These are phyloP conservation scores for Polyporus tsugae DNA, from an alignment of 1,284 basidiomycete species.

Conservation along the genomic window DNA sequence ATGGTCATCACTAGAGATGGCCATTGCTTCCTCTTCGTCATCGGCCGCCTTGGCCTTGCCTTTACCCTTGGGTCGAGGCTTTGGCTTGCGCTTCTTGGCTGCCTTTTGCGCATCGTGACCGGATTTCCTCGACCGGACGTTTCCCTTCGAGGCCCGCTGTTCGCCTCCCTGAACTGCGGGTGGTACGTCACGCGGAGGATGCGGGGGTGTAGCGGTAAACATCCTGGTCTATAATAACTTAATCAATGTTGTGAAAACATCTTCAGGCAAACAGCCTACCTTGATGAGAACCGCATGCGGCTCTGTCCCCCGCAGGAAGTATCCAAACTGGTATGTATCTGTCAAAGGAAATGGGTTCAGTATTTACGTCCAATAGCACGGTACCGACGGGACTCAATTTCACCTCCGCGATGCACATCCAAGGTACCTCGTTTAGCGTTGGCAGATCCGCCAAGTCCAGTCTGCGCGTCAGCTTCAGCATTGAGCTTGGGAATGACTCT, in stretches of 20 bases:
- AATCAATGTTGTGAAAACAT: not conserved
- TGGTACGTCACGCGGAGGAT: constrained; percentile 33
- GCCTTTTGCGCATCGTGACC: constrained; percentile 27
- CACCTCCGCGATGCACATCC: constrained; percentile 80
- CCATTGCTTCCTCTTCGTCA: constrained; percentile 36
- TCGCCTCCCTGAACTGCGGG: constrained; percentile 15
- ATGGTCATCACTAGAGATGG: constrained; percentile 40
- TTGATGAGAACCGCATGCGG: constrained; percentile 80
- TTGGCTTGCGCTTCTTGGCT: constrained; percentile 51
- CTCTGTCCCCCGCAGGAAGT: constrained; percentile 80
- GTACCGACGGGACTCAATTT: no score
- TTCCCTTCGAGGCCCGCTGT: constrained; percentile 18
- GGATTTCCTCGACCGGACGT: constrained; percentile 10
- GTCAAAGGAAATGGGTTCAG: not conserved
- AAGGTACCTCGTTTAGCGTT: constrained; percentile 67
- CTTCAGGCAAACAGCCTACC: constrained; percentile 45
- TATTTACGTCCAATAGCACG: not conserved
- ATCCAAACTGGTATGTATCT: constrained; percentile 85
- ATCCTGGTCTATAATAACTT: constrained; percentile 53
- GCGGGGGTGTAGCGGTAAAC: constrained; percentile 56
- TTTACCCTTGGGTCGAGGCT: constrained; percentile 47
- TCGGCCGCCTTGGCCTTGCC: constrained; percentile 38
- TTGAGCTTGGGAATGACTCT: constrained; percentile 75
- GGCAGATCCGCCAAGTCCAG: constrained; percentile 47
- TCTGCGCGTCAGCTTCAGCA: constrained; percentile 58